Base-by-base conservation (phyloP, 306 rosid species). In the Sicyos baderoa region DNA sequence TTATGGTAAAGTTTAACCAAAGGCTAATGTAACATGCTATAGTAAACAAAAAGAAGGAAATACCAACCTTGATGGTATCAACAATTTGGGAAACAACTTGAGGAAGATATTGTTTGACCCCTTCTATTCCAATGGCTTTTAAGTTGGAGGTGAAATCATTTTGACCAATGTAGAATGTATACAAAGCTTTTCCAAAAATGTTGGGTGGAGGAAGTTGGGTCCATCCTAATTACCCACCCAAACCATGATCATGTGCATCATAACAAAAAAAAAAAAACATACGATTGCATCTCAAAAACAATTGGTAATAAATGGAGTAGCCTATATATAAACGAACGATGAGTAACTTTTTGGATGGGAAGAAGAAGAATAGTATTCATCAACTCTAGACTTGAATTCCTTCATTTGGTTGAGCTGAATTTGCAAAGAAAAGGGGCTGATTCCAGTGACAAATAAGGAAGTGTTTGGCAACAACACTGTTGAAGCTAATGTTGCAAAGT, bases 111-210 rank as follows among this genome's bases (percentile, higher is more conserved):
- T 79, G 80, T 77, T 76, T 82, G 68, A 83, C 84, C 69, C 88
- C 88, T 21, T 48, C 25, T 6, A 83, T 65, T 23, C 97, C 96
- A 73, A 71, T 73, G 35, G 70, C 78, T 42, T 69, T 85, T 71
- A 92, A 77, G 68, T 85, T 88, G 79, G 96, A 86, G 48, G 95
- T 89, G 82, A 87, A 89, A 73, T 89, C 97, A 76, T 86, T 93
- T 78, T 93, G 98, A n/a, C 98, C 98, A 77, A 88, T 86, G 37
- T 89, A 85, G 50, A 93, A 74, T 8, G 82, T 85, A 74, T 88
- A 93, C 32, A 89, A 66, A 2, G 97, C 87, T 72, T 85, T 88
- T 61, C 84, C 80, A 7, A 93, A 83, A 12, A 88, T 70, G 74
- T 86, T 82, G 1, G 80, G 82, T 3, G 86, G 52, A 72, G 97